Base-by-base conservation (phyloP, 306 rosid genomes). In the Casuarina glauca region DNA sequence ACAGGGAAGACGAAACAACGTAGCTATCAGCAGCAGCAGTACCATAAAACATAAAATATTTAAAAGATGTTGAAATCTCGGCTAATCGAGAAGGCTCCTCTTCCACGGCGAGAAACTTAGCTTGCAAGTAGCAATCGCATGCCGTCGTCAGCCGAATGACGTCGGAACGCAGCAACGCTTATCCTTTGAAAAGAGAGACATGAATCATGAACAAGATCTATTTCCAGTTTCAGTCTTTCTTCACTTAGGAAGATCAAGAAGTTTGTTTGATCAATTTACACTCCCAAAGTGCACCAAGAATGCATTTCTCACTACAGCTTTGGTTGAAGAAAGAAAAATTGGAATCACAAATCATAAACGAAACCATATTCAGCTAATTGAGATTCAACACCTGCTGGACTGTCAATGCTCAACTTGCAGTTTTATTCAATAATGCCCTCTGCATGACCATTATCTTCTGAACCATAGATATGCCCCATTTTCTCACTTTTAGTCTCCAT, bases 401-500 rank as follows among this genome's bases (percentile, higher is more conserved):
- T 74, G 53, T 74, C n/a, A 53, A 19, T 69, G 79, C n/a, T 15
- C 3, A 5, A 42, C 41, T 42, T 36, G 43, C 69, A 39, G 61
- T 39, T 78, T 79, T 57, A 73, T 2, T 42, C 71, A 26, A 38
- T 38, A 50, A 49, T 60, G 55, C 64, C 69, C 6, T 77, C 53
- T 74, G 63, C 50, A 43, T 19, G 74, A n/a, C 74, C 77, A 54
- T 53, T 69, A 38, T 51, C 13, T 61, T 60, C 62, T 50, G 76
- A 68, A 32, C 74, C 78, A 35, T 74, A 76, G 57, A 82, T 15
- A 38, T 74, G 78, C 51, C 72, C 78, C 81, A 81, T 79, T 39
- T 79, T 79, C 54, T 68, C 43, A 51, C 74, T 79, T 46, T 71
- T 64, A 32, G 82, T 80, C 79, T 78, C 76, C 79, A 79, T 39